Conservation (phyloP, 192 early-diverging fungal genomes). For the Rhizophlyctis rosea region DNA sequence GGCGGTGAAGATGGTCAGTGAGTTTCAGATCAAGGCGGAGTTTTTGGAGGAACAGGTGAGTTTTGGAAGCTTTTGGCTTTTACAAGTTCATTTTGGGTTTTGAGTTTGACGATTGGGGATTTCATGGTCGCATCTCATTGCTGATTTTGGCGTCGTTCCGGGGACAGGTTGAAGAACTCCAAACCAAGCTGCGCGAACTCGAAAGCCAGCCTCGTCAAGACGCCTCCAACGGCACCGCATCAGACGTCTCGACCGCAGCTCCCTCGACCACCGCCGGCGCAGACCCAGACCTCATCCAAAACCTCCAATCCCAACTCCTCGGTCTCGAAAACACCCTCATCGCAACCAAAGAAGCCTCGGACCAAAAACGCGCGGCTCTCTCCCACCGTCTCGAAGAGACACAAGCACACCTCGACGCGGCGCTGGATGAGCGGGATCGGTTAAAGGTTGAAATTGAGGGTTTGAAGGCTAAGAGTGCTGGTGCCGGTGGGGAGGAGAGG, state of each 20-base stretch:
- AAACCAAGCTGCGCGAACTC: background rate
- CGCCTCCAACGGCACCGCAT: background rate
- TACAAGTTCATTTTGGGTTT: too few species aligned
- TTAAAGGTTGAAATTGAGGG: too few species aligned
- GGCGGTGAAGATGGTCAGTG: slow-evolving; percentile 2
- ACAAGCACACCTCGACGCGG: slow-evolving; percentile 5
- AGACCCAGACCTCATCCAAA: slow-evolving; percentile 6
- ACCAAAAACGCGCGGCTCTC: slow-evolving; percentile 19
- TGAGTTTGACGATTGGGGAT: too few species aligned
- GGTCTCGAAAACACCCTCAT: slow-evolving; percentile 24
- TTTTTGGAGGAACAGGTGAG: slow-evolving; percentile 3
- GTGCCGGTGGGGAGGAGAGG: too few species aligned
- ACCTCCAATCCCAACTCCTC: slow-evolving; percentile 9
- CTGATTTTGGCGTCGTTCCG: background rate
- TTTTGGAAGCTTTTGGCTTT: background rate
- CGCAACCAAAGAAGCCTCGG: slow-evolving; percentile 17
- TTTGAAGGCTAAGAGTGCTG: too few species aligned
- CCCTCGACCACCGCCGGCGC: too few species aligned
- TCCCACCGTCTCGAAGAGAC: background rate
- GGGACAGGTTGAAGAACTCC: background rate
- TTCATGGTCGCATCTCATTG: too few species aligned
- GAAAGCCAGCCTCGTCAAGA: too few species aligned
- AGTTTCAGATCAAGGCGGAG: background rate
- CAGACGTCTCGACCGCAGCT: background rate
- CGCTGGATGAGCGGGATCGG: too few species aligned